Evolutionary conservation across 2,329 filamentous ascomycete species (phyloP), one percentile per base, ranked within the genome.

Genomic region (Pyrenophora tritici-repentis): DNA sequence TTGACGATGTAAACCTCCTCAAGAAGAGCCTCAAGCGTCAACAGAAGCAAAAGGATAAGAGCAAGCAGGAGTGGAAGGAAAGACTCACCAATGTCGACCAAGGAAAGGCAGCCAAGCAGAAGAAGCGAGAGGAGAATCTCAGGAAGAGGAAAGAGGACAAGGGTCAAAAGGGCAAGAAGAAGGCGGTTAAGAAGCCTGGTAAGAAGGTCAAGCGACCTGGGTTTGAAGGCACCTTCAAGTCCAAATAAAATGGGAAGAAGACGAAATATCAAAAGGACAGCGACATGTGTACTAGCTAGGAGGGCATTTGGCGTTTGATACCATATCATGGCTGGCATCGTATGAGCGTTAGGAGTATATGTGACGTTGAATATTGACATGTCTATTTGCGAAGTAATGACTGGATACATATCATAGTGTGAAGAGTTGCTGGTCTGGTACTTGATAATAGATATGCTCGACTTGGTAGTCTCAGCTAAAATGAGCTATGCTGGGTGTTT

Each of bases 21-120:
- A 97, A 96, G 81, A 97, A 96, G 81, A 89, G 92, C 0, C 80
- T 97, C 61, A 97, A 97, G 82, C 86, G 93, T 61, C 95, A 96
- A 78, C 91, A 97, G 67, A 85, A 87, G 61, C 79, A 83, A 44
- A 97, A 97, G 84, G 88, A 87, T 76, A 96, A 94, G 84, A 95
- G 90, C 70, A 90, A 91, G 73, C 87, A 88, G 70, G 91, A 94
- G 68, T 97, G 94, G 78, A 75, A 76, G 47, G 78, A 80, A 50
- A 65, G 78, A 13, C 65, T 76, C 16, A 75, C 76, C 29, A 74
- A 71, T 24, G 75, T 81, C 1, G 64, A 74, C 39, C 78, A 79
- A 63, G 75, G 77, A 48, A 75, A 76, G 62, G 77, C 78, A 56
- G 73, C 73, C 61, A 76, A 74, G 58, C 77, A 80, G 66, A 80